Evolutionary conservation across 495 filamentous ascomycete species (phyloP), one percentile per base, ranked within the genome.

Genomic region (Penicillium steckii): DNA sequence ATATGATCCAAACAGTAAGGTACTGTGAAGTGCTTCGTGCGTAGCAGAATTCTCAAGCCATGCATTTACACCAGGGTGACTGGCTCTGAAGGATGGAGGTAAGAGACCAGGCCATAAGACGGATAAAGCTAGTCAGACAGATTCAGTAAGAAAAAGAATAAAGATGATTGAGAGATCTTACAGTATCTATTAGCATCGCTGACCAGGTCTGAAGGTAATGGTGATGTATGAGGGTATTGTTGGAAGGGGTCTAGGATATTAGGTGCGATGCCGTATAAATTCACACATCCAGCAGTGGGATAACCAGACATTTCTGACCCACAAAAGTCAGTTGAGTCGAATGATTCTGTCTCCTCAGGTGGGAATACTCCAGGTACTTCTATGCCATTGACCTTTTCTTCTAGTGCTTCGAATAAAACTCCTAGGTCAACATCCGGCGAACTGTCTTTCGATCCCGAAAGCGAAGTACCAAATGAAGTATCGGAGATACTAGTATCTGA

Each of bases 1-100:
- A 25, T 49, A 49, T 22, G 47, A 49, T 3, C 47, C 47, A 30
- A 41, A 49, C 9, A 49, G 26, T 12, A 49, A 26, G n/a, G 47
- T 49, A 10, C 47, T 49, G 8, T 49, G 47, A 37, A 49, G 35
- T 22, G 47, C 47, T 19, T 23, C 33, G 24, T 49, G 33, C 13
- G 33, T 29, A 4, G 47, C 24, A 27, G 47, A 49, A 41, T 19
- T 49, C 12, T 25, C 27, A 18, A 41, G 35, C 47, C 38, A 41
- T 41, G 38, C 38, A 41, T n/a, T 12, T 8, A 41, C 21, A 9
- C 18, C 38, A 8, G 38, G 38, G 38, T 41, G 38, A 21, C 23
- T 41, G 38, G 38, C 13, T 3, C 38, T 9, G 17, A 3, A 13
- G 9, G 38, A 41, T 10, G 38, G 0, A 21, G 38, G 38, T 19